Evolutionary conservation across 495 filamentous ascomycete species (phyloP), one percentile per base, ranked within the genome.

Genomic region (Penicillium cataractarum): DNA sequence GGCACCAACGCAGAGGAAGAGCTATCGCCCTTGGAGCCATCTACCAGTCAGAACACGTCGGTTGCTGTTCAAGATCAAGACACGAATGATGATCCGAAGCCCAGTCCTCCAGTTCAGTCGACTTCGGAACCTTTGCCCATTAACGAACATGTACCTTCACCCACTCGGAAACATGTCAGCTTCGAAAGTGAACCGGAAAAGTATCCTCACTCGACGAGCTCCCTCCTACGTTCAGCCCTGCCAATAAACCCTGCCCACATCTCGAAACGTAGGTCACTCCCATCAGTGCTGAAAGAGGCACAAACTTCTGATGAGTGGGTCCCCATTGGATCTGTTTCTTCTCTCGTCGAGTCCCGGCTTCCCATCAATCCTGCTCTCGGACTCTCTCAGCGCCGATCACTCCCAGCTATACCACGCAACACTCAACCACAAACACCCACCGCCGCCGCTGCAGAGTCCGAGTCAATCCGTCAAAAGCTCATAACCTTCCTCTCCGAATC

Each of bases 281-380:
- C 49, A 29, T 17, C 31, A 2, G 48, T 26, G 12, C 21, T 19
- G 4, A 57, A 39, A 21, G 15, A 39, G 13, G n/a, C 33, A 56
- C 33, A 40, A 17, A 27, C 26, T 26, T 13, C 4, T n/a, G 31
- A 42, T 3, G 19, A 42, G 13, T 10, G 15, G 21, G n/a, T 2
- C 3, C 5, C 8, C 24, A 13, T 54, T 24, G 26, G 35, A 26
- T 56, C 22, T 27, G 42, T 54, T 31, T 50, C 57, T 10, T 64
- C 46, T 6, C 53, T 63, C 7, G 37, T 32, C n/a, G 61, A 63
- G 22, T 64, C 65, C 6, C 29, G 19, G 33, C 35, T 68, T 1
- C 63, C 68, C 22, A 66, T 69, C n/a, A 76, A 78, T 26, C 76
- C 76, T 35, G 75, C 74, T 13, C 26, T 68, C 10, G 58, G 58